These are phyloP conservation scores for Lachnellula suecica DNA, from an alignment of 2,329 filamentous ascomycete genomes.

Conservation along the genomic window DNA sequence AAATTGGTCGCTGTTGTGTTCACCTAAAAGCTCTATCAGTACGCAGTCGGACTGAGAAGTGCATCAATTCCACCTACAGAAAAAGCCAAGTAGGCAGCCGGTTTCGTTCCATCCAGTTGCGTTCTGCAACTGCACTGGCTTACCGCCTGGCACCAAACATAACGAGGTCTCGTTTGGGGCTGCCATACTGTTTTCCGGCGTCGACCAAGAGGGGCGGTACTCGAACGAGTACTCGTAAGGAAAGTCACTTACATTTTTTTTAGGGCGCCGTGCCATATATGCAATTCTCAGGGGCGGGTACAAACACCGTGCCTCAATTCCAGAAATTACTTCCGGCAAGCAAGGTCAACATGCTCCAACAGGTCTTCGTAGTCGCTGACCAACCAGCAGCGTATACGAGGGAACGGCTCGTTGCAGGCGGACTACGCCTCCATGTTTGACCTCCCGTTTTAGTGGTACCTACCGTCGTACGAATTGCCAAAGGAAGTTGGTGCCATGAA, in stretches of 20 bases:
- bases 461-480: too few relatives aligned
- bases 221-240: too few relatives aligned
- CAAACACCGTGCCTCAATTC: neutral
- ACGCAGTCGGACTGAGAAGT: neutral
- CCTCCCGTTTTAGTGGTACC: too few relatives aligned
- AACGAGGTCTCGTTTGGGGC: too few relatives aligned
- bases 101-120: conserved; percentile 3
- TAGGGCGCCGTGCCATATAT: neutral
- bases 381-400: too few relatives aligned
- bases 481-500: neutral
- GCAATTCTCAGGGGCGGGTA: neutral
- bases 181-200: neutral
- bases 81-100: conserved; percentile 18
- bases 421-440: too few relatives aligned
- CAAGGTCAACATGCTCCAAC: neutral
- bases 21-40: conserved; percentile 10
- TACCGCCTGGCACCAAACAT: conserved; percentile 4
- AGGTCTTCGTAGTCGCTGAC: too few relatives aligned
- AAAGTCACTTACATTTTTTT: neutral
- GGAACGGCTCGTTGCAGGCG: too few relatives aligned
- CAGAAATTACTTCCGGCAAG: neutral
- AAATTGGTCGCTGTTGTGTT: conserved; percentile 17
- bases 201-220: neutral
- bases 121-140: conserved; percentile 14
- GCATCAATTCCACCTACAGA: conserved; percentile 7